Percentiles rank a stretch among this genome's conserved stretches.
Evolutionary conservation across 768 basidiomycete species (phyloP).

Genomic region (Amanita pseudoporphyria): DNA sequence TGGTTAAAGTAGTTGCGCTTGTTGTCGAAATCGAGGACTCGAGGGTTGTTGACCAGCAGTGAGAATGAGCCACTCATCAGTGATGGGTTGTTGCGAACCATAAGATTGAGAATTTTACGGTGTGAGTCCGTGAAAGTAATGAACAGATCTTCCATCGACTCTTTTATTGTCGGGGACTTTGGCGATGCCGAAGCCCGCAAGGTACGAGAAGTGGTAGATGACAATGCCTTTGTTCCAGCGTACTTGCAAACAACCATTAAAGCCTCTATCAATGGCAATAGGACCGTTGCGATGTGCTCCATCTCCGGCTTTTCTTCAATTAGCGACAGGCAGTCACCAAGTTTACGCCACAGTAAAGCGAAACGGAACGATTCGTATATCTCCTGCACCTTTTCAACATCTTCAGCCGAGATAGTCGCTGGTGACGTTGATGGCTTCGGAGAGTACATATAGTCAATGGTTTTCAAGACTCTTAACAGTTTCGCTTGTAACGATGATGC

Average conservation of each 20-base stretch:
- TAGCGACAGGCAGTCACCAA: slow-evolving; percentile 81
- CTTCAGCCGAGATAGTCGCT: slow-evolving; percentile 31
- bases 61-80: slow-evolving; percentile 98
- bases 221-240: slow-evolving; percentile 57
- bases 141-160: slow-evolving; percentile 86
- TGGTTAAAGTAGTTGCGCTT: slow-evolving; percentile 95
- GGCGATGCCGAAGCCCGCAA: slow-evolving; percentile 63
- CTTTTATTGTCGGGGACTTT: slow-evolving; percentile 54
- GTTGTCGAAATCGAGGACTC: slow-evolving; percentile 98
- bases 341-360: slow-evolving; percentile 76
- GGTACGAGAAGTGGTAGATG: slow-evolving; percentile 34
- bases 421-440: slow-evolving; percentile 35
- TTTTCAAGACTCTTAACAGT: slow-evolving; percentile 89
- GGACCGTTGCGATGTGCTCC: slow-evolving; percentile 84
- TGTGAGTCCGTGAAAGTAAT: slow-evolving; percentile 90
- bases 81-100: slow-evolving; percentile 98
- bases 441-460: slow-evolving; percentile 94
- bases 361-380: slow-evolving; percentile 93
- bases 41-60: slow-evolving; percentile 88
- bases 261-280: slow-evolving; percentile 91
- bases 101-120: slow-evolving; percentile 87
- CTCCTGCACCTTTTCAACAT: slow-evolving; percentile 72
- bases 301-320: slow-evolving; percentile 75
- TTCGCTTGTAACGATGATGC: slow-evolving; percentile 96
- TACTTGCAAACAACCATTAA: slow-evolving; percentile 99